phyloP scores from a whole-genome alignment of 352 stramenopile species.

The Phytophthora melonis region DNA sequence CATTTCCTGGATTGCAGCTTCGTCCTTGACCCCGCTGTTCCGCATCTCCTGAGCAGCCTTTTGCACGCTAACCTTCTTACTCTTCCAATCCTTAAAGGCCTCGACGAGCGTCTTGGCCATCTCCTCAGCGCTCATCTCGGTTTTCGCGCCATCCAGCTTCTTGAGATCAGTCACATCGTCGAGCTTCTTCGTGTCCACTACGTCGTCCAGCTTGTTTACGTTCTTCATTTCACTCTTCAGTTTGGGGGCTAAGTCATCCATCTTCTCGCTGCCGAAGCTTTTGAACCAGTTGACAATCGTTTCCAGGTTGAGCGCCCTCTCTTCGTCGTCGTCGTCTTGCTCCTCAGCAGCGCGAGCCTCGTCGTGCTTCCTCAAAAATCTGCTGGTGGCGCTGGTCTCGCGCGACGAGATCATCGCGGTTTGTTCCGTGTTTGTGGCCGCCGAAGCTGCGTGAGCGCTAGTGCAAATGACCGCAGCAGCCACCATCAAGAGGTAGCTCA shows the following conservation, averaged over 20 bases:
- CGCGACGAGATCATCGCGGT: neutral
- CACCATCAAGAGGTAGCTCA: neutral
- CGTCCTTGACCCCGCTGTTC: neutral
- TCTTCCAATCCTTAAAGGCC: neutral
- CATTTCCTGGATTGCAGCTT: neutral
- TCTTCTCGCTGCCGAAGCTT: neutral
- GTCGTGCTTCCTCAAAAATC: neutral
- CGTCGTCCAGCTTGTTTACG: slow-evolving; percentile 6
- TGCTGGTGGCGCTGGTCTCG: neutral
- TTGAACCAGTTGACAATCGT: neutral
- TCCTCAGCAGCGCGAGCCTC: neutral
- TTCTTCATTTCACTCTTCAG: neutral
- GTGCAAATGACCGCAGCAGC: neutral
- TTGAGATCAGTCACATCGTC: slow-evolving; percentile 7
- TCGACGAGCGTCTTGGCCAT: neutral
- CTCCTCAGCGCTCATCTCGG: neutral
- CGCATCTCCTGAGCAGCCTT: neutral
- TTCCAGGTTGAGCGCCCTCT: neutral
- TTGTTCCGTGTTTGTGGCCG: neutral
- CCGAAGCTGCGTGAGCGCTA: neutral
- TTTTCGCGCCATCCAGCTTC: neutral
- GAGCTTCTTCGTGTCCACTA: slow-evolving; percentile 6
- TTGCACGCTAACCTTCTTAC: neutral
- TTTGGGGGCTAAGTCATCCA: neutral
- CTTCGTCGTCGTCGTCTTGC: neutral